These are phyloP conservation scores for Saccharomycopsis lassenensis DNA, from an alignment of 805 yeast genomes.

Conservation along the genomic window DNA sequence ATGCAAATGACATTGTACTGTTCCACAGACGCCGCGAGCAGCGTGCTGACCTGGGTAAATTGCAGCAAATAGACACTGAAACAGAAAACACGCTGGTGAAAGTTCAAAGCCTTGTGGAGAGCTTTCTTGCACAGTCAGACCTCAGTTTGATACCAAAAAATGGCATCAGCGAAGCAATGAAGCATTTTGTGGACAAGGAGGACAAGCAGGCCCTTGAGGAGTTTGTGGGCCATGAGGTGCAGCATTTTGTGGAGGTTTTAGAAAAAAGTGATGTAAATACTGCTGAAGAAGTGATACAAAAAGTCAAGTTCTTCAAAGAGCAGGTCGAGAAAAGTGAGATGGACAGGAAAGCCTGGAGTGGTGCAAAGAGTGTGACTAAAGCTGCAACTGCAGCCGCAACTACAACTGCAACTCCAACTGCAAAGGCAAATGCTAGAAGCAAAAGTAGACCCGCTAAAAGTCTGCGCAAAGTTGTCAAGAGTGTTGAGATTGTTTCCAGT, in stretches of 20 bases:
- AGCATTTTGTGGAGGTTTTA: slow-evolving; percentile 40
- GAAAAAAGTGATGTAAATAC: slow-evolving; percentile 22
- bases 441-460: not conserved
- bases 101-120: slow-evolving; percentile 53
- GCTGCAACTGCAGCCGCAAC: not conserved
- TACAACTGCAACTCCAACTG: not conserved
- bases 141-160: slow-evolving; percentile 61
- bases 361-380: not conserved
- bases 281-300: slow-evolving; percentile 8
- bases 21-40: slow-evolving; percentile 43
- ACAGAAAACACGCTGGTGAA: slow-evolving; percentile 31
- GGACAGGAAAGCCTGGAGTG: slow-evolving; percentile 1
- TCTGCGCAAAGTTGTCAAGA: not conserved
- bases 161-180: slow-evolving; percentile 66
- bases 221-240: slow-evolving; percentile 48
- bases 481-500: not conserved
- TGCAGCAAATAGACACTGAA: slow-evolving; percentile 25
- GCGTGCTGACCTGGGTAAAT: slow-evolving; percentile 10
- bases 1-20: slow-evolving; percentile 74
- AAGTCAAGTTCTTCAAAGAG: slow-evolving; percentile 6
- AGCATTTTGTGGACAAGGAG: slow-evolving; percentile 67
- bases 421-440: not conserved
- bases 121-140: slow-evolving; percentile 49
- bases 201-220: slow-evolving; percentile 61
- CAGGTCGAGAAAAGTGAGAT: not conserved